Percentiles rank a stretch among this genome's conserved stretches.
These are phyloP conservation scores for Flaveria floridana DNA, from an alignment of 140 eudicot species.

Conservation along the genomic window DNA sequence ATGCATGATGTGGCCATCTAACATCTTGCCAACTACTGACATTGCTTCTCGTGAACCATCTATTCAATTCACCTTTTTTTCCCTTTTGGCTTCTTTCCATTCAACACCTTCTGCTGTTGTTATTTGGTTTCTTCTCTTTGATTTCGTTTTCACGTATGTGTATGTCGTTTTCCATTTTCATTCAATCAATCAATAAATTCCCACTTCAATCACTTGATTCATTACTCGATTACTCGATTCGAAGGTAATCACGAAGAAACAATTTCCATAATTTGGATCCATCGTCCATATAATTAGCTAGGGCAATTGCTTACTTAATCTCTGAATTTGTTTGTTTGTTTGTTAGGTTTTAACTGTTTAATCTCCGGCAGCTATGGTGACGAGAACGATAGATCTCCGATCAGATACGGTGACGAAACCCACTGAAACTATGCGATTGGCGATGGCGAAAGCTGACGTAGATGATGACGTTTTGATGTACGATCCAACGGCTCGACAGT, in stretches of 20 bases:
- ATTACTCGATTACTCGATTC: too few relatives aligned
- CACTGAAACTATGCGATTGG: slow-evolving; percentile 80
- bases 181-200: neutral
- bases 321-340: neutral
- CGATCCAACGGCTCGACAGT: slow-evolving; percentile 85
- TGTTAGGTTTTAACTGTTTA: neutral
- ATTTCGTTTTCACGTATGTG: neutral
- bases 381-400: slow-evolving; percentile 73
- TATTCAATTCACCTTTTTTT: neutral
- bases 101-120: neutral
- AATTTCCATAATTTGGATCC: slow-evolving; percentile 22
- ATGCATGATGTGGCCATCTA: slow-evolving; percentile 32
- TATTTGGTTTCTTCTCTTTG: neutral
- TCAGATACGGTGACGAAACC: slow-evolving; percentile 97
- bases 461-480: slow-evolving; percentile 76
- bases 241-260: too few relatives aligned
- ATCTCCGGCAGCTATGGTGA: slow-evolving; percentile 60
- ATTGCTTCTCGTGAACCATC: slow-evolving; percentile 28
- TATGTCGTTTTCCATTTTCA: slow-evolving; percentile 12
- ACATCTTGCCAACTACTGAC: slow-evolving; percentile 27
- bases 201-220: neutral
- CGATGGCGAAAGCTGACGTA: slow-evolving; percentile 96
- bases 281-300: slow-evolving; percentile 3
- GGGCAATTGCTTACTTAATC: slow-evolving; percentile 12
- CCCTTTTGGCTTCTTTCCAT: slow-evolving; percentile 28